Conservation (phyloP, 805 yeast genomes). For the Lachancea lanzarotensis region DNA sequence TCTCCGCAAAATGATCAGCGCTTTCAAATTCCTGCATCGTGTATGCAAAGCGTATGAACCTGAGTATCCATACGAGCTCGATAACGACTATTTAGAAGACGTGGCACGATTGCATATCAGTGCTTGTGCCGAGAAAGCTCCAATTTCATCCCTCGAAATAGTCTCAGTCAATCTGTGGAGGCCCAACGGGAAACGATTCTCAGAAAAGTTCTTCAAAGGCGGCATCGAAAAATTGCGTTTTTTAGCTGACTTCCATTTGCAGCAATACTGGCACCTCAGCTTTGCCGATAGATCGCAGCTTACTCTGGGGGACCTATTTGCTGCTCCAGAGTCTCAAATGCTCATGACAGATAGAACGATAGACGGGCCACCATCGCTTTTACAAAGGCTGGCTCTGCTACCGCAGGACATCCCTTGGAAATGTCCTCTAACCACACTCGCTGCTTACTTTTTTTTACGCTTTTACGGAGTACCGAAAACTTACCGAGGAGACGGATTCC, state of each 20-base stretch:
- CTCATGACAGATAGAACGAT: conserved; percentile 4
- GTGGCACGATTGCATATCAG: conserved; percentile 16
- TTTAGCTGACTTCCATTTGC: conserved; percentile 28
- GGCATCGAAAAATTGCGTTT: conserved; percentile 26
- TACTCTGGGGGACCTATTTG: conserved; percentile 17
- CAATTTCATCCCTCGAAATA: conserved; percentile 11
- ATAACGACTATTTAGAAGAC: conserved; percentile 20
- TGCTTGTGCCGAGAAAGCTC: conserved; percentile 5
- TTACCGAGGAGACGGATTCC: conserved; percentile 29
- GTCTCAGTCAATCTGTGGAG: conserved; percentile 30
- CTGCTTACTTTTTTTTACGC: conserved; percentile 25
- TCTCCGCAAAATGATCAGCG: conserved; percentile 19
- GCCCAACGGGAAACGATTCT: conserved; percentile 18
- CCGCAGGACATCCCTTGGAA: conserved; percentile 24
- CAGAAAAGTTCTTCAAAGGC: conserved; percentile 24
- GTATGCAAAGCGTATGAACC: conserved; percentile 19
- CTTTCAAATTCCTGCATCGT: conserved; percentile 20
- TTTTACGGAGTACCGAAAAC: conserved; percentile 26
- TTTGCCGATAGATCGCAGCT: conserved; percentile 23
- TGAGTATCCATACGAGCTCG: conserved; percentile 10
- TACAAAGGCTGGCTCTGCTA: conserved; percentile 13
- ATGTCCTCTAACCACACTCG: conserved; percentile 28
- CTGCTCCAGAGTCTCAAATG: not conserved
- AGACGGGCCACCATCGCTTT: not conserved
- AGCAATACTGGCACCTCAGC: conserved; percentile 20